Evolutionary conservation across 495 filamentous ascomycete genomes (phyloP).

Genomic region (Podospora didyma): DNA sequence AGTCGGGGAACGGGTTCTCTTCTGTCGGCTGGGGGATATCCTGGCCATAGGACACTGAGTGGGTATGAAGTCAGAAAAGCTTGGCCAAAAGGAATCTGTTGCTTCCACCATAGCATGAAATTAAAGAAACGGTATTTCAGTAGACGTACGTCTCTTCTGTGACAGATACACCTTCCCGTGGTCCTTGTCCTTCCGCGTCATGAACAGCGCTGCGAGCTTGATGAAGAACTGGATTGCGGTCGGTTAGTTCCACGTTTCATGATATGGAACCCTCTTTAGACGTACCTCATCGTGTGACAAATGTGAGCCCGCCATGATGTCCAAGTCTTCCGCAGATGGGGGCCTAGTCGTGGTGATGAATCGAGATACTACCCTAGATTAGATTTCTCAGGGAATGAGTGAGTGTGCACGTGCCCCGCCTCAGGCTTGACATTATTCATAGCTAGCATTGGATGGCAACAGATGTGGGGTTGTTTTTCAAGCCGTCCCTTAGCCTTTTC

Average conservation of each 20-base stretch:
- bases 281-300: slow-evolving; percentile 72
- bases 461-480: neutral
- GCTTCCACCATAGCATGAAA: no score
- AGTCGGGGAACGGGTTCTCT: slow-evolving; percentile 48
- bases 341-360: neutral
- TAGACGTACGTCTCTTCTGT: slow-evolving; percentile 68
- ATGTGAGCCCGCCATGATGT: slow-evolving; percentile 32
- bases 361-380: no score
- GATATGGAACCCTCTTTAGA: neutral
- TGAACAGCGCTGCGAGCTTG: slow-evolving; percentile 70
- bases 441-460: no score
- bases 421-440: slow-evolving; percentile 10
- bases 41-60: slow-evolving; percentile 11
- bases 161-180: slow-evolving; percentile 79
- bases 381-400: slow-evolving; percentile 2
- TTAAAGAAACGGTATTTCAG: no score
- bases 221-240: slow-evolving; percentile 69
- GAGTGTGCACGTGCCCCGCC: slow-evolving; percentile 13
- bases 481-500: neutral
- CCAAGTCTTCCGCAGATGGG: neutral
- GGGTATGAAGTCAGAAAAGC: slow-evolving; percentile 4
- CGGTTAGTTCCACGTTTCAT: slow-evolving; percentile 18
- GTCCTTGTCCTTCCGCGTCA: slow-evolving; percentile 58
- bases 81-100: no score
- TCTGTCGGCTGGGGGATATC: slow-evolving; percentile 4